A percentile compares a stretch with the other conserved stretches of the same genome.
phyloP scores from a whole-genome alignment of 2,329 filamentous ascomycete species.

The Ceratocystiopsis sp. region DNA sequence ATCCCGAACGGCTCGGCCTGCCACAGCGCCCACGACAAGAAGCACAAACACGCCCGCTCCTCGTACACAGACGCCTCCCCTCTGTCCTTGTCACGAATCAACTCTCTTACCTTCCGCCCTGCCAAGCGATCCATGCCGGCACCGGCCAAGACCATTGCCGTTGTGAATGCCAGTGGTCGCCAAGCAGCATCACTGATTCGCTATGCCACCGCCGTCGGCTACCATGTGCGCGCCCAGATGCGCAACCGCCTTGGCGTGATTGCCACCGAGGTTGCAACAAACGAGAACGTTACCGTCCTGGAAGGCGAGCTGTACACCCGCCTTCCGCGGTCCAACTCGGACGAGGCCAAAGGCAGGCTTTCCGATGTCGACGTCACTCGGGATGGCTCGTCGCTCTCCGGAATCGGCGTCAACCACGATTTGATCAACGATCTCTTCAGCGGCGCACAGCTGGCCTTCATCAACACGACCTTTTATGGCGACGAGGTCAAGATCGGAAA shows the following conservation, averaged over 20 bases:
- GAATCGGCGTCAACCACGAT: constrained; percentile 50
- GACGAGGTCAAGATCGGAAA: constrained; percentile 84
- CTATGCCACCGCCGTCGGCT: constrained; percentile 84
- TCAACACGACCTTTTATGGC: constrained; percentile 95
- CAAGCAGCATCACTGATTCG: constrained; percentile 92
- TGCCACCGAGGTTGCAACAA: constrained; percentile 62
- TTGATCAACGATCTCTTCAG: constrained; percentile 66
- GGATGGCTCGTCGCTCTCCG: constrained; percentile 40
- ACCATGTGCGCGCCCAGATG: constrained; percentile 82
- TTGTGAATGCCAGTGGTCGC: constrained; percentile 90
- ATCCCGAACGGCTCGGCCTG: constrained; percentile 5
- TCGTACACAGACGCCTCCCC: constrained; percentile 45
- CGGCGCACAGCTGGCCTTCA: constrained; percentile 77
- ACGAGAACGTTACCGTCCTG: constrained; percentile 57
- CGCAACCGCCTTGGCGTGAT: constrained; percentile 76
- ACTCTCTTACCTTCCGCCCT: constrained; percentile 43
- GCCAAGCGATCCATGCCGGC: constrained; percentile 40
- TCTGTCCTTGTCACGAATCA: constrained; percentile 33
- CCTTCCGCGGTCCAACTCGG: constrained; percentile 31
- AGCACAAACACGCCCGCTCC: constrained; percentile 44
- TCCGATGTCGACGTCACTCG: constrained; percentile 44
- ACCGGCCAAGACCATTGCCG: constrained; percentile 66
- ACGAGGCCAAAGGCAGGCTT: constrained; percentile 16
- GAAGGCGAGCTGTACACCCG: constrained; percentile 47
- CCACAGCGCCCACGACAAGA: constrained; percentile 14